Evolutionary conservation across 1,284 basidiomycete genomes (phyloP).

Genomic region (Xanthoconium separans): DNA sequence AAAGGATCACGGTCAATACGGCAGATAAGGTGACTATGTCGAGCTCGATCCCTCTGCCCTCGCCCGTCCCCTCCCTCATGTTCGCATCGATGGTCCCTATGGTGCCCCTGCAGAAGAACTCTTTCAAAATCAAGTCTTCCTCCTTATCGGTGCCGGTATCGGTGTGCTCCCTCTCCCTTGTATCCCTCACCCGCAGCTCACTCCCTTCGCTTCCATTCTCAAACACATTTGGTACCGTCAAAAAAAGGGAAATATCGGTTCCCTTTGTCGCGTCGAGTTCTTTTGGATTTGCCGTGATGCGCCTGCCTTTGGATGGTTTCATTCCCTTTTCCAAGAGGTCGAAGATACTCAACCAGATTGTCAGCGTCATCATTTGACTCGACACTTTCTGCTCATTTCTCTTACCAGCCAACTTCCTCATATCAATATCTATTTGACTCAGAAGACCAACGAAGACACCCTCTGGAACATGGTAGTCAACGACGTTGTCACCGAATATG

Average conservation of each 20-base stretch:
- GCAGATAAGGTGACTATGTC: too few species aligned
- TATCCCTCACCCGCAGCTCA: too few species aligned
- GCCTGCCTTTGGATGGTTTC: slow-evolving; percentile 93
- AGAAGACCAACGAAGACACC: slow-evolving; percentile 82
- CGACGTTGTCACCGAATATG: slow-evolving; percentile 76
- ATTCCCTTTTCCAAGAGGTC: slow-evolving; percentile 78
- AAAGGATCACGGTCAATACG: too few species aligned
- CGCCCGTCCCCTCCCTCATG: too few species aligned
- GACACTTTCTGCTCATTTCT: not conserved
- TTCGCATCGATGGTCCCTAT: too few species aligned
- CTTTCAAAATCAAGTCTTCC: too few species aligned
- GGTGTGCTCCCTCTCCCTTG: too few species aligned
- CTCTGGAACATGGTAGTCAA: slow-evolving; percentile 90
- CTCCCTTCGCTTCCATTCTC: too few species aligned
- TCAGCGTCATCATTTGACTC: slow-evolving; percentile 40
- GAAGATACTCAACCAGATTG: slow-evolving; percentile 83
- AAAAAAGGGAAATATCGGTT: slow-evolving; percentile 69
- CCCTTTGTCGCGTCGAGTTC: slow-evolving; percentile 83
- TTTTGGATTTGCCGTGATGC: slow-evolving; percentile 90
- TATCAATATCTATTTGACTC: slow-evolving; percentile 88
- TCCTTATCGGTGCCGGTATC: too few species aligned
- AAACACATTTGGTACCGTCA: slow-evolving; percentile 92
- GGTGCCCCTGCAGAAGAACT: too few species aligned
- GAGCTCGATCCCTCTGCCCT: too few species aligned
- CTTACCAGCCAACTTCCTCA: slow-evolving; percentile 76